These are phyloP conservation scores for Alnus glutinosa DNA, from an alignment of 306 rosid species.

Conservation along the genomic window DNA sequence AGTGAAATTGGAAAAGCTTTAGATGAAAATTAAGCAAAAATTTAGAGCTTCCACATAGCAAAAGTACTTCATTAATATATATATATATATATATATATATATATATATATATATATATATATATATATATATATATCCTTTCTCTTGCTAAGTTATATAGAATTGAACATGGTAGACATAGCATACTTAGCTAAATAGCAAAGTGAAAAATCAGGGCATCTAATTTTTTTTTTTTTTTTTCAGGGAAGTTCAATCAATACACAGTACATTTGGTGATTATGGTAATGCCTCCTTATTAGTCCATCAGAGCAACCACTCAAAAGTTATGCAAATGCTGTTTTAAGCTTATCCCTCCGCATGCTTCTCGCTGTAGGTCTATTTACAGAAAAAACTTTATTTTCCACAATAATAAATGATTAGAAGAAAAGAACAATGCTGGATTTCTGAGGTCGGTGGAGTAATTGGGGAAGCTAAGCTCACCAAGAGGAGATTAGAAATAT, in stretches of 20 bases:
- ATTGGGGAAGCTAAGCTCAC: neutral
- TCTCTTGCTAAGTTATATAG: neutral
- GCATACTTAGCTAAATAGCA: neutral
- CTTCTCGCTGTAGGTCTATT: neutral
- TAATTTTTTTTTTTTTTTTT: neutral
- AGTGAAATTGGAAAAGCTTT: conserved; percentile 20
- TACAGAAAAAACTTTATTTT: neutral
- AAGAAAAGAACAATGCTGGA: neutral
- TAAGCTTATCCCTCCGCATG: neutral
- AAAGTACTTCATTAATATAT: conserved; percentile 4
- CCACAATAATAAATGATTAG: neutral
- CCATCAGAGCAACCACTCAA: neutral
- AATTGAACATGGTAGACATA: conserved; percentile 4
- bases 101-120: neutral
- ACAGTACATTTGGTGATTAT: neutral
- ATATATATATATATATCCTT: neutral
- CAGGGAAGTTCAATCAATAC: neutral
- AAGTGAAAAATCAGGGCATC: neutral
- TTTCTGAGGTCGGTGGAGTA: neutral
- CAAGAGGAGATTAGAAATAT: neutral
- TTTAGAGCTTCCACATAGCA: conserved; percentile 11
- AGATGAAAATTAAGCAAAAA: conserved; percentile 24
- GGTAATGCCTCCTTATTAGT: neutral
- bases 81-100: neutral
- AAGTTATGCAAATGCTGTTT: neutral